Evolutionary conservation across 2,329 filamentous ascomycete genomes (phyloP).

Genomic region (Eutypa lata): DNA sequence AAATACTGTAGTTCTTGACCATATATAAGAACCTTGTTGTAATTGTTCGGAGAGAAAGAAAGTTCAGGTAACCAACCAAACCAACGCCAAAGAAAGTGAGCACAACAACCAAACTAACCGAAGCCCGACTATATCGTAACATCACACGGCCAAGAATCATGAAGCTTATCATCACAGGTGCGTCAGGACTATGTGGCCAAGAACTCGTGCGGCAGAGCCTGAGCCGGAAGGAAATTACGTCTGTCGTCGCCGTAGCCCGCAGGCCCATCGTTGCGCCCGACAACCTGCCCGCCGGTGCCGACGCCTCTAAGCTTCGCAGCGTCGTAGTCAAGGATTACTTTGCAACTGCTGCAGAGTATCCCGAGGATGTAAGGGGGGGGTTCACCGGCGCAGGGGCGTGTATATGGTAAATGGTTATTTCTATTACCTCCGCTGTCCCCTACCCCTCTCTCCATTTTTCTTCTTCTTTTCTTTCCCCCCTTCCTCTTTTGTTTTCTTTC

Average conservation of each 20-base stretch:
- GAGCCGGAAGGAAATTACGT: conserved; percentile 31
- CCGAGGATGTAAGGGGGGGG: conserved; percentile 35
- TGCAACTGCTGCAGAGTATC: conserved; percentile 26
- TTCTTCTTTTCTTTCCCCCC: no score
- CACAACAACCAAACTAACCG: no score
- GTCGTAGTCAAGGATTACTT: conserved; percentile 37
- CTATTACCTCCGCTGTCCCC: no score
- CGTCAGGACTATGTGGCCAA: conserved; percentile 30
- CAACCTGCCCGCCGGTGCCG: conserved; percentile 9
- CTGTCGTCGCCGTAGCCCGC: conserved; percentile 40
- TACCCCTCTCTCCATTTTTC: no score
- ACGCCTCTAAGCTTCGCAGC: conserved; percentile 35
- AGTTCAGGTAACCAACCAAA: no score
- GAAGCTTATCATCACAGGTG: not conserved
- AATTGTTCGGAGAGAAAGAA: no score
- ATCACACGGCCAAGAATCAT: not conserved
- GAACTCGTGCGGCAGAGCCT: conserved; percentile 44
- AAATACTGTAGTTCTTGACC: no score
- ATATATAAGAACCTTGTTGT: no score
- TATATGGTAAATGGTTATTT: conserved; percentile 16
- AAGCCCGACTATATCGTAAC: no score
- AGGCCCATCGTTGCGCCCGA: conserved; percentile 26
- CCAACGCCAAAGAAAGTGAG: no score
- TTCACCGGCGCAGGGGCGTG: conserved; percentile 40
- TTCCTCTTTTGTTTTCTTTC: no score